These are phyloP conservation scores for Pilaira anomala DNA, from an alignment of 192 early-diverging fungal species.

Conservation along the genomic window DNA sequence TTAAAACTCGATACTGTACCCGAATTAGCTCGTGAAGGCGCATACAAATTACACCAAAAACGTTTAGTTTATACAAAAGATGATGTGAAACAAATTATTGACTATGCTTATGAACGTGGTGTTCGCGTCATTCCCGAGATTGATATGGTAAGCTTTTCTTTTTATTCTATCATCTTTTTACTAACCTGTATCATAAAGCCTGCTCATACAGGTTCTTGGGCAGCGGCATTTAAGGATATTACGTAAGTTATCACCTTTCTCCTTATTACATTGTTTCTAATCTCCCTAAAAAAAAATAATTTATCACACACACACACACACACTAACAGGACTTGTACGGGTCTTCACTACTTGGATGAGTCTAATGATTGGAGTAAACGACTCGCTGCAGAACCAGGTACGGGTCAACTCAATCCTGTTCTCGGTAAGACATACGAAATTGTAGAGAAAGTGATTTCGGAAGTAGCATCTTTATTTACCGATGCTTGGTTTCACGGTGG, in stretches of 20 bases:
- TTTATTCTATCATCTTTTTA: no score
- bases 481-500: slow-evolving; percentile 77
- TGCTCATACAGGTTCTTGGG: slow-evolving; percentile 67
- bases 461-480: slow-evolving; percentile 62
- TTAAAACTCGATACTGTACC: slow-evolving; percentile 57
- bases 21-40: slow-evolving; percentile 59
- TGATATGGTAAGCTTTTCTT: slow-evolving; percentile 58
- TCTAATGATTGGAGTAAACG: slow-evolving; percentile 51
- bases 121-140: slow-evolving; percentile 91
- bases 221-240: slow-evolving; percentile 21
- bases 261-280: neutral
- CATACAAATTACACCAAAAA: slow-evolving; percentile 52
- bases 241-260: slow-evolving; percentile 24
- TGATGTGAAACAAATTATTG: slow-evolving; percentile 67
- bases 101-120: slow-evolving; percentile 70
- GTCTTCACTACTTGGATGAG: slow-evolving; percentile 27
- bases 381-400: slow-evolving; percentile 66
- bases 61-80: slow-evolving; percentile 68
- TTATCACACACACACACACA: no score
- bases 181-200: slow-evolving; percentile 37
- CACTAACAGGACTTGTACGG: slow-evolving; percentile 29
- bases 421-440: slow-evolving; percentile 61
- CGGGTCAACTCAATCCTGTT: slow-evolving; percentile 79
- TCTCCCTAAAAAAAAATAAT: neutral
- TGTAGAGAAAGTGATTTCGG: slow-evolving; percentile 60